Conservation (phyloP, 192 early-diverging fungal species). For the Linnemannia zychae region DNA sequence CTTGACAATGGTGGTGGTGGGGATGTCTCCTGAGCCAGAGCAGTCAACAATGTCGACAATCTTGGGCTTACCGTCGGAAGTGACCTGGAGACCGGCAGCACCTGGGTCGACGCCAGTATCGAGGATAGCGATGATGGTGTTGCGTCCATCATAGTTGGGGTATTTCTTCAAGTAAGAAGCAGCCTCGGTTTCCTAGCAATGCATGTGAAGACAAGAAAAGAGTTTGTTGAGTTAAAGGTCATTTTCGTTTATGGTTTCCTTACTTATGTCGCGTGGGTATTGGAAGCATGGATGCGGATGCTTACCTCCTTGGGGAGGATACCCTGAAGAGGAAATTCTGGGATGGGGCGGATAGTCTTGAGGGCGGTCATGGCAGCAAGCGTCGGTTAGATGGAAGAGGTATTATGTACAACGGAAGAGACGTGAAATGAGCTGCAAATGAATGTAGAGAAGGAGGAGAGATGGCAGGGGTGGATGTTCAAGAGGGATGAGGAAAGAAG, state of each 20-base stretch:
- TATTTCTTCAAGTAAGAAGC: constrained; percentile 85
- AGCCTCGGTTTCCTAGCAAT: constrained; percentile 82
- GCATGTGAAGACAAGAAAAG: background rate
- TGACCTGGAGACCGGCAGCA: constrained; percentile 87
- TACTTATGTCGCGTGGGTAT: background rate
- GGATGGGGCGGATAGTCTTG: constrained; percentile 58
- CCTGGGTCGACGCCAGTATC: constrained; percentile 97
- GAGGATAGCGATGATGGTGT: constrained; percentile 89
- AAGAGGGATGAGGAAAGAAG: background rate
- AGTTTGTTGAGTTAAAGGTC: background rate
- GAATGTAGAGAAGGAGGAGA: background rate
- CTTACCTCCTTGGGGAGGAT: constrained; percentile 63
- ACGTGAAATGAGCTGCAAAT: background rate
- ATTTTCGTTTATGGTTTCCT: background rate
- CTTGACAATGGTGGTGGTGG: constrained; percentile 72
- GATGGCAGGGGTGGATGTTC: background rate
- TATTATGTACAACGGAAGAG: background rate
- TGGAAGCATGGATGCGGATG: background rate
- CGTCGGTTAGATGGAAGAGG: background rate
- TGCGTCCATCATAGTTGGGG: constrained; percentile 90
- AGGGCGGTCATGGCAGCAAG: constrained; percentile 46
- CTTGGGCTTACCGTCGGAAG: constrained; percentile 92
- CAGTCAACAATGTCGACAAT: constrained; percentile 96
- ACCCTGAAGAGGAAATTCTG: constrained; percentile 58
- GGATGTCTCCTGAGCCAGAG: constrained; percentile 87